Evolutionary conservation across 192 early-diverging fungal species (phyloP), one percentile per base, ranked within the genome.

Genomic region (Coemansia aciculifera): DNA sequence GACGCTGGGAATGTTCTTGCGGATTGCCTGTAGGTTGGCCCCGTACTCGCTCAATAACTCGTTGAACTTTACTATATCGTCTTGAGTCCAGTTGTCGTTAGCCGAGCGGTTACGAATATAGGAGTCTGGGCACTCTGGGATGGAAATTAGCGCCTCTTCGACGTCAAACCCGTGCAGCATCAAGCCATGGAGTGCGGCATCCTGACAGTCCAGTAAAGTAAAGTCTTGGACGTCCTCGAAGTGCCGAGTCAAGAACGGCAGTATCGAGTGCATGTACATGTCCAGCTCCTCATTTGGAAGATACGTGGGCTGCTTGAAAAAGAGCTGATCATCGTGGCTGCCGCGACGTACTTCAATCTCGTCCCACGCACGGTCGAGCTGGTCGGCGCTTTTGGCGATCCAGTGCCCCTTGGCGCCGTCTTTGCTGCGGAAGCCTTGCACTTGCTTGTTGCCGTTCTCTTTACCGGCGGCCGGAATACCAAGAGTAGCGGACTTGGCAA

Each of bases 11-110:
- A 79, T 77, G 48, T 68, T 69, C 24, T 89, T 86, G 49, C 86
- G 87, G 6, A 85, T 85, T 27, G 77, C 37, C 42, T 90, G 86
- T 23, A 91, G 79, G 19, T 92, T 89, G 49, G 89, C 85, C 0
- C 91, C 91, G 69, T 81, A 88, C 11, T 86, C 74, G 32, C 84
- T 77, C 66, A 92, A 77, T 13, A 78, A 79, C 34, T 86, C 84
- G 69, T 90, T 87, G 69, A 93, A 93, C 21, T 71, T 83, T 8
- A 65, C 71, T 32, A 87, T 52, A 27, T 85, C 85, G 6, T 74
- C 75, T 0, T 62, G 68, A 2, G 84, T 74, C 92, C 92, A 93
- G 23, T 78, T 73, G 34, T 83, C 77, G 3, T 86, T 76, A 3
- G 75, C 66, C 34, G 86, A 79, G 44, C 90, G 88, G 39, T 68